These are phyloP conservation scores for Fusarium subglutinans DNA, from an alignment of 2,329 filamentous ascomycete species.

Conservation along the genomic window DNA sequence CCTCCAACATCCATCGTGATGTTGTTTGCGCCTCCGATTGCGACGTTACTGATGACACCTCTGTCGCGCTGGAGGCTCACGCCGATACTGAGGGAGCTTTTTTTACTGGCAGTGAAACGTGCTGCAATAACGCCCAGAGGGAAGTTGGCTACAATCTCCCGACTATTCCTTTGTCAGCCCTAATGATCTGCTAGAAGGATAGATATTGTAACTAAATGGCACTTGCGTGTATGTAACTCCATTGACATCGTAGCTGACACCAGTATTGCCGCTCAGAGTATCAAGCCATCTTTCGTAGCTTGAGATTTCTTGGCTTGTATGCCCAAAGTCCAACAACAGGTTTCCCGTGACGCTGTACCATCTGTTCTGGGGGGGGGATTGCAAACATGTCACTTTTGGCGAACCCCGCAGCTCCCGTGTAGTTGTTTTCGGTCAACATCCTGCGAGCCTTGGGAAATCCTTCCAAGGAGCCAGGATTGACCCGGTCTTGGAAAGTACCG, in stretches of 20 bases:
- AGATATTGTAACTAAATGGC: rapidly evolving
- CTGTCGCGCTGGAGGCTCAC: not conserved
- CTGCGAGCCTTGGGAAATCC: not conserved
- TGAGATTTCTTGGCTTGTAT: not conserved
- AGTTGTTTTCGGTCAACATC: not conserved
- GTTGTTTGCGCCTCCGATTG: rapidly evolving
- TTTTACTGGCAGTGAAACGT: not conserved
- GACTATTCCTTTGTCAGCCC: rapidly evolving
- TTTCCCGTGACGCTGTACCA: not conserved
- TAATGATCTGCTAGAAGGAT: not conserved
- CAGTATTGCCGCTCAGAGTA: not conserved
- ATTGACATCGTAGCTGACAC: not conserved
- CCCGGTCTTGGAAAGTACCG: not conserved
- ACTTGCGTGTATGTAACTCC: not conserved
- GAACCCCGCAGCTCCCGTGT: not conserved
- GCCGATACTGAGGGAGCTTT: rapidly evolving
- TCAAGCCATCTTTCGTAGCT: not conserved
- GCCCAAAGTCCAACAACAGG: not conserved
- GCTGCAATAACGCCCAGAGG: not conserved
- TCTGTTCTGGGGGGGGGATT: not conserved
- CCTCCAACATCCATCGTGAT: not conserved
- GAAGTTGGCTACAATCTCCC: not conserved
- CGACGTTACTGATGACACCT: not conserved
- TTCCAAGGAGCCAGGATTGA: not conserved
- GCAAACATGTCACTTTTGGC: not conserved